Base-by-base conservation (phyloP, 768 basidiomycete genomes). In the Mycena olivaceomarginata region DNA sequence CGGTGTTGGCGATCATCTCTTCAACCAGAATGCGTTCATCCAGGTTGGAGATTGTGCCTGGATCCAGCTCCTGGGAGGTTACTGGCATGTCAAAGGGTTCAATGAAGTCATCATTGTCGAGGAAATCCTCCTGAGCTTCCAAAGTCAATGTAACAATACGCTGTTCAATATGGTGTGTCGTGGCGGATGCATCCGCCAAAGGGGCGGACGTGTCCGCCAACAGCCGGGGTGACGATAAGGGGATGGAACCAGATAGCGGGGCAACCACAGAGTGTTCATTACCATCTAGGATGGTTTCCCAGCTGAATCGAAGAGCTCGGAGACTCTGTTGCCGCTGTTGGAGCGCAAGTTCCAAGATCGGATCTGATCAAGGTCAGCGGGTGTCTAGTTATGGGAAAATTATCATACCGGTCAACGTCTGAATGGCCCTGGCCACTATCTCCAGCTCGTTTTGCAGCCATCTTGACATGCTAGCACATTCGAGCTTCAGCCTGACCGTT, bases 291-390 rank as follows among this genome's bases (percentile, higher is more conserved):
- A 31, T 31, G 31, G 31, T 31, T 31, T 31, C 31, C 31, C 31
- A 31, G 3, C 31, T 31, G 31, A 3, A 1, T 1, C 3, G 31
- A 3, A 31, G 31, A 31, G 31, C 31, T 31, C 31, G 31, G 31
- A 31, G 31, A 1, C 31, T 31, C 12, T 41, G 39, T 18, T 40
- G 60, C 39, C 60, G 60, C 18, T 40, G 60, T 6, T 41, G 88
- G 62, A 0, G 67, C 13, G 25, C 57, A 4, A 59, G 57, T 37
- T 31, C 57, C 57, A 59, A 9, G 10, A 13, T 59, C 0, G 25
- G 31, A 15, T 59, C 57, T 59, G 7, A 45, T 45, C 4, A 45
- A 45, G 13, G 11, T 45, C 43, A 45, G 43, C 1, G 9, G 43
- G 9, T 3, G 13, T 10, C 43, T 10, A 45, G 13, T 15, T 45